Percentiles rank a stretch among this genome's conserved stretches.
Conservation (phyloP, 352 stramenopile genomes). For the Phytophthora cryptogea region DNA sequence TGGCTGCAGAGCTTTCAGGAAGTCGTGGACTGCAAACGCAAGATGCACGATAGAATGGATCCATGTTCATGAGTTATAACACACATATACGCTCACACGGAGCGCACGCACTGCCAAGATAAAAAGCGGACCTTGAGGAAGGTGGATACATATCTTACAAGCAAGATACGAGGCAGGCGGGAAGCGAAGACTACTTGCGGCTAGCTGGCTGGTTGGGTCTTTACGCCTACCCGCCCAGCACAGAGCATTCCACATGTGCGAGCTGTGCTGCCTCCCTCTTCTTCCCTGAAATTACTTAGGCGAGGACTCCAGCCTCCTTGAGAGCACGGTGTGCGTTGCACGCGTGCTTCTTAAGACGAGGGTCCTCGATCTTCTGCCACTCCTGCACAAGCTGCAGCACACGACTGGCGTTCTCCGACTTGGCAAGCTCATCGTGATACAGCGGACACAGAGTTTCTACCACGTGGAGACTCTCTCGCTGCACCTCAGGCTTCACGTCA, state of each 20-base stretch:
- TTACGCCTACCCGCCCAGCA: constrained; percentile 18
- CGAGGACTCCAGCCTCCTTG: constrained; percentile 77
- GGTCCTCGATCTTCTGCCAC: constrained; percentile 86
- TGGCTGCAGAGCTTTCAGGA: too few species aligned
- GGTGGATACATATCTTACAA: constrained; percentile 46
- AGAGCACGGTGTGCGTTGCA: constrained; percentile 80
- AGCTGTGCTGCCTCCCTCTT: constrained; percentile 14
- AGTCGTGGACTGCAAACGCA: too few species aligned
- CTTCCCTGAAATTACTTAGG: constrained; percentile 45
- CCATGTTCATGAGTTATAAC: constrained; percentile 28
- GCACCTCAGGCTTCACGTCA: constrained; percentile 69
- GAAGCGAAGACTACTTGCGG: constrained; percentile 16
- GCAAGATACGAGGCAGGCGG: constrained; percentile 33
- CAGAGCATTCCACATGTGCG: constrained; percentile 6
- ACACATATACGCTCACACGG: constrained; percentile 17
- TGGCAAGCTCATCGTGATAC: constrained; percentile 82
- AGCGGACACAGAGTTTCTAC: constrained; percentile 84
- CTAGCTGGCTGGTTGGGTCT: constrained; percentile 5
- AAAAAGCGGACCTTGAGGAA: constrained; percentile 22
- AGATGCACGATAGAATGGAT: constrained; percentile 11
- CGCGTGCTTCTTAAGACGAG: constrained; percentile 85
- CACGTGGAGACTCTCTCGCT: constrained; percentile 86
- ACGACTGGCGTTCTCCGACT: constrained; percentile 56
- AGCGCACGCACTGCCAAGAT: constrained; percentile 9
- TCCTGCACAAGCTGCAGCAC: constrained; percentile 72